phyloP scores from a whole-genome alignment of 2,329 filamentous ascomycete species.

The Triangularia setosa region DNA sequence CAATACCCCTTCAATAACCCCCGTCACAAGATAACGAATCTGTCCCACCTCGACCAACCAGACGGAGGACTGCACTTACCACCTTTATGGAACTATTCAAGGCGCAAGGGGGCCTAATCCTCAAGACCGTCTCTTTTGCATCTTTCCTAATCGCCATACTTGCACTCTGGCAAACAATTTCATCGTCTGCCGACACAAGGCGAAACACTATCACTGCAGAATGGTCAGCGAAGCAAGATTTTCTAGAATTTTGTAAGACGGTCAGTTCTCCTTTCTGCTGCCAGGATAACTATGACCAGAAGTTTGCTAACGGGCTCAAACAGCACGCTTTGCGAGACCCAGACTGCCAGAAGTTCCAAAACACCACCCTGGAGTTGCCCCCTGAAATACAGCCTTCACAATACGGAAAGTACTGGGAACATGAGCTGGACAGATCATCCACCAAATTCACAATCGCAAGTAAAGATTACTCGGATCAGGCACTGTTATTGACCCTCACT shows the following conservation, averaged over 20 bases:
- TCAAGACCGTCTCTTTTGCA: not conserved
- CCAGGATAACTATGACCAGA: too few relatives aligned
- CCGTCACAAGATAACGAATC: too few relatives aligned
- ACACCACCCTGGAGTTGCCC: not conserved
- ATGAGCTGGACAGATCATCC: too few relatives aligned
- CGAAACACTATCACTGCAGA: not conserved
- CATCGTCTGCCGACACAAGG: not conserved
- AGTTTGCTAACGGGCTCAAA: too few relatives aligned
- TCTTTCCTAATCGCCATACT: not conserved
- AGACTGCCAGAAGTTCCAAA: not conserved
- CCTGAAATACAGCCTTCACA: not conserved
- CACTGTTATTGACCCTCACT: too few relatives aligned
- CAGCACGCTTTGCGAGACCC: not conserved
- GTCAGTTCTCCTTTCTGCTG: not conserved
- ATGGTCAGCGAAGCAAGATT: conserved; percentile 2
- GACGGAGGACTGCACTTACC: not conserved
- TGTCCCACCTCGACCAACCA: not conserved
- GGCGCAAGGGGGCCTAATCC: not conserved
- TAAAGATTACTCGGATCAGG: too few relatives aligned
- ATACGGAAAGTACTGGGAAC: too few relatives aligned
- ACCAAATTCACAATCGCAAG: too few relatives aligned
- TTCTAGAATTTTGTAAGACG: not conserved
- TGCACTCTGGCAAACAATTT: not conserved
- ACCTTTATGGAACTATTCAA: not conserved
- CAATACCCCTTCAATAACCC: too few relatives aligned